Evolutionary conservation across 352 stramenopile species (phyloP).

Genomic region (Chrysophaeum taylorii): DNA sequence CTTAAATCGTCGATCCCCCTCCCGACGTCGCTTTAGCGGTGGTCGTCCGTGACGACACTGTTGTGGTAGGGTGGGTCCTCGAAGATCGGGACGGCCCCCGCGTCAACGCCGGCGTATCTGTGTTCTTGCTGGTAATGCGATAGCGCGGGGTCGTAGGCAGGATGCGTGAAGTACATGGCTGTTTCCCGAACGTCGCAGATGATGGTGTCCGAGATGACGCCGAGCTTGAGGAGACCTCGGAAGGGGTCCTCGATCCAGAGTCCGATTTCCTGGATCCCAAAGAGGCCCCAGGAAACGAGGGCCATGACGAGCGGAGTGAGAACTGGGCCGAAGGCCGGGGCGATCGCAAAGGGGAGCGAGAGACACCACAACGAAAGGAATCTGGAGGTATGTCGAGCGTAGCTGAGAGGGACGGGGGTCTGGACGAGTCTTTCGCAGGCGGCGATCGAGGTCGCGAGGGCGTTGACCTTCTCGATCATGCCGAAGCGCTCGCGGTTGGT

Average conservation of each 20-base stretch:
- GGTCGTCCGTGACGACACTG: too few relatives aligned
- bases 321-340: constrained; percentile 25
- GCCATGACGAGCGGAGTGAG: constrained; percentile 32
- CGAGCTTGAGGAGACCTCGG: background rate
- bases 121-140: too few relatives aligned
- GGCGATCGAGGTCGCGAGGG: constrained; percentile 26
- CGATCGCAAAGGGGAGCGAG: constrained; percentile 34
- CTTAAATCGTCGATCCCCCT: too few relatives aligned
- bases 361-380: constrained; percentile 49
- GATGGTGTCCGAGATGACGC: background rate
- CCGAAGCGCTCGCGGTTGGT: constrained; percentile 29
- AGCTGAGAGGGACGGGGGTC: constrained; percentile 45
- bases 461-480: constrained; percentile 28
- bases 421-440: constrained; percentile 44
- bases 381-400: constrained; percentile 41
- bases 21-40: too few relatives aligned
- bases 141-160: too few relatives aligned
- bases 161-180: too few relatives aligned
- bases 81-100: too few relatives aligned
- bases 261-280: constrained; percentile 52
- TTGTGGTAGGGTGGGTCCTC: too few relatives aligned
- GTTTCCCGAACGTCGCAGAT: too few relatives aligned
- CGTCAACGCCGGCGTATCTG: too few relatives aligned
- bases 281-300: constrained; percentile 40
- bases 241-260: constrained; percentile 52